Base-by-base conservation (phyloP, 2,329 filamentous ascomycete genomes). In the Byssothecium circinans region DNA sequence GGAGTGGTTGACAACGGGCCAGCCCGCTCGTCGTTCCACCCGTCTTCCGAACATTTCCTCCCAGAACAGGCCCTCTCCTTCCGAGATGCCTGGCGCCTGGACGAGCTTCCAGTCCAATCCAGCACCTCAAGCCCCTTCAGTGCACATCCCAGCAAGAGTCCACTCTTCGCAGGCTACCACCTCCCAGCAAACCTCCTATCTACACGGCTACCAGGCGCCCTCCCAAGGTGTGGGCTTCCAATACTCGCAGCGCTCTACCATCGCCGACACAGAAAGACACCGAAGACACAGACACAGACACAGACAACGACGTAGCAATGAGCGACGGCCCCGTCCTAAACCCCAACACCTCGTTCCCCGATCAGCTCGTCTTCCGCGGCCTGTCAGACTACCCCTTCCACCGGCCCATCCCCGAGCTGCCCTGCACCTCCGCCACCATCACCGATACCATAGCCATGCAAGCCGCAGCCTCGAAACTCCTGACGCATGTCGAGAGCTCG, bases 391-490 rank as follows among this genome's bases (percentile, higher is more conserved):
- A 57, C 17, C 49, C 62, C 38, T 44, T 61, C 5, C 50, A 50
- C 32, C 50, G 47, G 0, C 60, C 60, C 0, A 53, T 56, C 32
- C 47, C 48, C 3, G 38, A 29, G 8, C 54, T 60, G 1, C 38
- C 56, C 2, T 69, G 63, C 33, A 66, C 64, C 3, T 47, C 41
- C 7, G 64, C 64, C 3, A 60, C 56, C 1, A 46, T 50, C 15
- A 47, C 52, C 20, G 60, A 67, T 20, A 61, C 61, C 0, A 29
- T 59, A 6, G 47, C 47, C 6, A 35, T 60, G 10, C 61, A 63
- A 23, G 8, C 37, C 11, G 22, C 35, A 7, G 63, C 61, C 1
- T 53, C 54, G 20, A 11, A 38, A 17, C 53, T 67, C 0, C 36
- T 60, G 29, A 52, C 41, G 8, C 63, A 58, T 43, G 36, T 40